phyloP scores from a whole-genome alignment of 345 rosid species.

The Pistacia atlantica region DNA sequence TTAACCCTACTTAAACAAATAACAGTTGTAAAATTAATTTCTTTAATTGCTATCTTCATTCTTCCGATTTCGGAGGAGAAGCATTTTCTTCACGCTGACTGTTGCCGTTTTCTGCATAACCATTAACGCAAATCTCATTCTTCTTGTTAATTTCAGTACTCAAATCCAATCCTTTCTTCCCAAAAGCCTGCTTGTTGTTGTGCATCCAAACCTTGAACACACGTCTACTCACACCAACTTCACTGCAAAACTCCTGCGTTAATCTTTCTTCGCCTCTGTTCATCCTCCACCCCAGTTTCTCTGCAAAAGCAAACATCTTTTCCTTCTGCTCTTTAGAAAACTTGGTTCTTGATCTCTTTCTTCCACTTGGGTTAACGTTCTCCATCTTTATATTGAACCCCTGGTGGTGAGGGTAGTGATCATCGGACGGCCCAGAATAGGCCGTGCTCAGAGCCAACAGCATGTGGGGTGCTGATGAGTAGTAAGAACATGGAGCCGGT shows the following conservation, averaged over 20 bases:
- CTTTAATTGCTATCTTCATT: conserved; percentile 20
- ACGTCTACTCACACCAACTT: conserved; percentile 60
- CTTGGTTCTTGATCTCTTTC: conserved; percentile 65
- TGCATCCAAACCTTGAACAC: conserved; percentile 93
- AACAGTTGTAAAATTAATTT: conserved; percentile 12
- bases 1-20: conserved; percentile 10
- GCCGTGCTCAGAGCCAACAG: conserved; percentile 55
- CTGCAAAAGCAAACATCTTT: conserved; percentile 71
- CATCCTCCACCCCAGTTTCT: conserved; percentile 75
- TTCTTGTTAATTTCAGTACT: conserved; percentile 16
- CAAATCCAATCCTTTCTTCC: conserved; percentile 31
- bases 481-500: conserved; percentile 62
- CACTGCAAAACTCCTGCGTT: conserved; percentile 56
- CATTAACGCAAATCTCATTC: conserved; percentile 3
- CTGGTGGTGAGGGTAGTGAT: conserved; percentile 20
- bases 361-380: conserved; percentile 31
- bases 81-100: conserved; percentile 11
- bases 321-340: conserved; percentile 70
- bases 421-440: conserved; percentile 36
- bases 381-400: conserved; percentile 22
- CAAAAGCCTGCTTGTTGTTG: conserved; percentile 60
- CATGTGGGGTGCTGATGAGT: conserved; percentile 65
- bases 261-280: conserved; percentile 49
- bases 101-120: not conserved
- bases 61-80: conserved; percentile 20